Percentiles rank a stretch among this genome's conserved stretches.
phyloP scores from a whole-genome alignment of 306 rosid genomes.

The Prunus salicina region DNA sequence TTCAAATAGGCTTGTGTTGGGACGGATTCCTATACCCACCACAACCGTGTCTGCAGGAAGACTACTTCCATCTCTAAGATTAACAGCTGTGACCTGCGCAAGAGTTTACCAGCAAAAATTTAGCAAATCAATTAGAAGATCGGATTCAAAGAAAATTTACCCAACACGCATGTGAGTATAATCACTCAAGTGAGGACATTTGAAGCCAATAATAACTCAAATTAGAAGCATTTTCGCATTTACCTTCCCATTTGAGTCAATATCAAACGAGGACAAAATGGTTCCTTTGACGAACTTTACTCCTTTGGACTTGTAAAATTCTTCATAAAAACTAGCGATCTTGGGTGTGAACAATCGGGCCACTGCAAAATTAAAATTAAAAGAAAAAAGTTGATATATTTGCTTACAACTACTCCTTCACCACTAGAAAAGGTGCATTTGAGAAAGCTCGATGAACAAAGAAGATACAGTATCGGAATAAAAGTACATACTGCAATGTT shows the following conservation, averaged over 20 bases:
- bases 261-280: slow-evolving; percentile 77
- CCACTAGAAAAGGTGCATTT: not conserved
- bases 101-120: slow-evolving; percentile 3
- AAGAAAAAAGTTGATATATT: not conserved
- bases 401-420: not conserved
- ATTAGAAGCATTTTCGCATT: not conserved
- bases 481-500: slow-evolving; percentile 83
- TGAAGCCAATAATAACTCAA: not conserved
- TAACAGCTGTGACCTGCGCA: slow-evolving; percentile 77
- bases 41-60: slow-evolving; percentile 83
- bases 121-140: not conserved
- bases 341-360: slow-evolving; percentile 91
- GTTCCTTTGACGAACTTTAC: slow-evolving; percentile 87
- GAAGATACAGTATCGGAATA: not conserved
- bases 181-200: not conserved
- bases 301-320: slow-evolving; percentile 79
- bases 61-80: slow-evolving; percentile 73
- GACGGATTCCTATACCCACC: slow-evolving; percentile 97
- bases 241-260: slow-evolving; percentile 77
- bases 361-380: slow-evolving; percentile 48
- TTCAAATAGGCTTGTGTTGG: slow-evolving; percentile 92
- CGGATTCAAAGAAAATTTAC: not conserved
- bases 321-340: slow-evolving; percentile 87
- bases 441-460: not conserved
- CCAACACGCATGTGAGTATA: not conserved